Percentiles rank a stretch among this genome's conserved stretches.
These are phyloP conservation scores for Curvularia sp. DNA, from an alignment of 2,329 filamentous ascomycete genomes.

Conservation along the genomic window DNA sequence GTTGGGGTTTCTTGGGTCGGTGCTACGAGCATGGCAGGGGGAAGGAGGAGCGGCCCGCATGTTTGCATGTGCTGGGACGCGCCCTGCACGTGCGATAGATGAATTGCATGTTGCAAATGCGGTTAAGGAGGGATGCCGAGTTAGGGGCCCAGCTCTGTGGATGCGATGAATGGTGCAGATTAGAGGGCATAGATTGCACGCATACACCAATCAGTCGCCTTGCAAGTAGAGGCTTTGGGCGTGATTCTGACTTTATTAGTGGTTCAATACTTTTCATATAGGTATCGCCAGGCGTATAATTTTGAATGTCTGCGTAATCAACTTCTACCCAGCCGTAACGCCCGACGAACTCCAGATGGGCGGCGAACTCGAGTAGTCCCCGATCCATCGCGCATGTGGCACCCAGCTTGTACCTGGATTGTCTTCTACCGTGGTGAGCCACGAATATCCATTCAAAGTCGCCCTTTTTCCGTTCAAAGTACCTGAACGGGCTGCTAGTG, in stretches of 20 bases:
- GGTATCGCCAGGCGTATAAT: not conserved
- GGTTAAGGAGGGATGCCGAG: not conserved
- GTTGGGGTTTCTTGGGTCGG: not conserved
- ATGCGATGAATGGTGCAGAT: not conserved
- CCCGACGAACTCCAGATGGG: slow-evolving; percentile 69
- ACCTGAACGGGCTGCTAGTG: slow-evolving; percentile 64
- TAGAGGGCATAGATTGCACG: not conserved
- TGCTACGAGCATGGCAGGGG: slow-evolving; percentile 4
- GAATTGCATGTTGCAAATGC: slow-evolving; percentile 11
- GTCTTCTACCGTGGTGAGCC: slow-evolving; percentile 52
- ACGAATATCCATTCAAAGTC: slow-evolving; percentile 54
- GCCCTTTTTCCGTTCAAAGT: slow-evolving; percentile 63
- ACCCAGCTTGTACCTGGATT: slow-evolving; percentile 66
- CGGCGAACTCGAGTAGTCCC: slow-evolving; percentile 61
- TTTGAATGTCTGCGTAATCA: no score
- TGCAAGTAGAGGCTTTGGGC: not conserved
- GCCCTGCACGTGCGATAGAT: slow-evolving; percentile 25
- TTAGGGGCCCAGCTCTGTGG: not conserved
- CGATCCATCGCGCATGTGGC: slow-evolving; percentile 67
- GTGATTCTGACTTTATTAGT: slow-evolving; percentile 9
- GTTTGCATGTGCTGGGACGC: slow-evolving; percentile 19
- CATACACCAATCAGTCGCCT: not conserved
- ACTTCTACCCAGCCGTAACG: slow-evolving; percentile 50
- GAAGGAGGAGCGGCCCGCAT: slow-evolving; percentile 15
- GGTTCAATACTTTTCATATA: not conserved